phyloP scores from a whole-genome alignment of 2,329 filamentous ascomycete species.

The Ophiostoma pallidulum region DNA sequence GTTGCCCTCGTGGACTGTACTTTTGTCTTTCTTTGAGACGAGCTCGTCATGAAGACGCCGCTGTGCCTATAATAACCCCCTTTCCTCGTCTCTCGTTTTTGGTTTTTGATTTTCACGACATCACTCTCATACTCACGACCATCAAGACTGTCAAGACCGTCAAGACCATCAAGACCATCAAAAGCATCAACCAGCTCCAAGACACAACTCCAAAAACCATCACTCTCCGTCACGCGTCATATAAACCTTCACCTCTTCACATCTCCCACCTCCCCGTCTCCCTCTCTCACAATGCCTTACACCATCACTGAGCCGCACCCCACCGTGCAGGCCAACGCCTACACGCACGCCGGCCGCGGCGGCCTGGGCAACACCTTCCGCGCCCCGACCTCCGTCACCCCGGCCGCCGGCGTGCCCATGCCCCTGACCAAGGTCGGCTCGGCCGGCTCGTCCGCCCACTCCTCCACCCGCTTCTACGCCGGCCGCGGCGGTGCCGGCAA shows the following conservation, averaged over 20 bases:
- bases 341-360: constrained; percentile 45
- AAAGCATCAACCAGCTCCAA: neutral
- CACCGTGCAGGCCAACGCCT: constrained; percentile 35
- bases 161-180: neutral
- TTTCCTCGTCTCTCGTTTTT: neutral
- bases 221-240: no score
- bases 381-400: constrained; percentile 30
- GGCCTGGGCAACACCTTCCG: constrained; percentile 49
- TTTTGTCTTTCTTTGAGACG: neutral
- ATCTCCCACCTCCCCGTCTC: neutral
- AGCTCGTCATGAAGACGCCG: neutral
- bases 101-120: neutral
- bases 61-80: neutral
- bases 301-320: constrained; percentile 41
- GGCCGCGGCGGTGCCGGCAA: constrained; percentile 62
- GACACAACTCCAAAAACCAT: neutral
- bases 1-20: neutral
- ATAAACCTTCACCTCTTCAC: neutral
- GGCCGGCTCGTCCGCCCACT: constrained; percentile 30
- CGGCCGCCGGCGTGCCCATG: constrained; percentile 42
- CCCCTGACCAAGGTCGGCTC: constrained; percentile 32
- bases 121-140: neutral
- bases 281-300: constrained; percentile 29
- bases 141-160: neutral
- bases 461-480: constrained; percentile 47